Conservation (phyloP, 2,329 filamentous ascomycete species). For the Ophiostoma ips region DNA sequence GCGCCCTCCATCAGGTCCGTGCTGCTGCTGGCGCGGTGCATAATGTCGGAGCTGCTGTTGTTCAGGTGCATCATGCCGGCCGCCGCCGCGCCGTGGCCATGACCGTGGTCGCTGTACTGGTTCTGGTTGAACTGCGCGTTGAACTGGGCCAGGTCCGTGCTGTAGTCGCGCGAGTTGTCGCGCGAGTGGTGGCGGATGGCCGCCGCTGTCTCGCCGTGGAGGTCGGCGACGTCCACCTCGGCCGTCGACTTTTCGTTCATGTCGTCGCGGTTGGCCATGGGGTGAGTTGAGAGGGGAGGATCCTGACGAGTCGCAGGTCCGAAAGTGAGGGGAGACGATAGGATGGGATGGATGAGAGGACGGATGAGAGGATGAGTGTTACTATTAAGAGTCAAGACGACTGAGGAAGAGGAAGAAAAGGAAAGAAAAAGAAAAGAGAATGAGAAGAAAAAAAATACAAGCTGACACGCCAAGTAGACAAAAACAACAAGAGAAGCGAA, state of each 20-base stretch:
- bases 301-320: not conserved
- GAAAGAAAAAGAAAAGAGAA: not conserved
- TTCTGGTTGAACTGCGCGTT: not conserved
- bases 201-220: conserved; percentile 3
- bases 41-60: not conserved
- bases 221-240: conserved; percentile 1
- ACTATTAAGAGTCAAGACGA: not conserved
- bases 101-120: not conserved
- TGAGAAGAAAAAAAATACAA: too few species aligned
- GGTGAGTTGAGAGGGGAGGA: not conserved
- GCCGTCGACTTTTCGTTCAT: conserved; percentile 6
- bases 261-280: not conserved
- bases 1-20: not conserved
- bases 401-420: not conserved
- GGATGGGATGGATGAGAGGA: not conserved
- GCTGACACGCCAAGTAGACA: not conserved
- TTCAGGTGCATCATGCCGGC: not conserved
- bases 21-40: conserved; percentile 1
- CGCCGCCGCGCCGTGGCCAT: not conserved
- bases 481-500: not conserved
- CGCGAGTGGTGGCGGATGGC: conserved; percentile 4
- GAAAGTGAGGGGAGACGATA: not conserved
- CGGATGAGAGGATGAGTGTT: not conserved
- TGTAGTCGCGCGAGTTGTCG: conserved; percentile 4
- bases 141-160: conserved; percentile 2